These are phyloP conservation scores for Glycine latifolia DNA, from an alignment of 306 rosid species.

Conservation along the genomic window DNA sequence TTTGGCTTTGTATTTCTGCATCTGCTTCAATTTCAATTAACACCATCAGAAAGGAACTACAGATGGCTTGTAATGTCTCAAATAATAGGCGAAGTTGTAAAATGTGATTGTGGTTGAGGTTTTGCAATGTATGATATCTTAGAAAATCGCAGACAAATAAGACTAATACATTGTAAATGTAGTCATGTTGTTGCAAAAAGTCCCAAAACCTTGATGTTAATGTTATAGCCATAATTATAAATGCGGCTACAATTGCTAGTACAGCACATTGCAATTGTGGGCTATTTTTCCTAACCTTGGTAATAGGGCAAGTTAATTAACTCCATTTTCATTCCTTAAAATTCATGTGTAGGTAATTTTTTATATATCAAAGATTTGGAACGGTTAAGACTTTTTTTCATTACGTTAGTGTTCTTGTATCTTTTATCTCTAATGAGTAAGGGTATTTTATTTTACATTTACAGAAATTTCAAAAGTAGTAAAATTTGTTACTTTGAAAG, in stretches of 20 bases:
- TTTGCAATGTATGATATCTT: background rate
- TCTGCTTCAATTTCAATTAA: constrained; percentile 30
- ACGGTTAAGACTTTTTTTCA: background rate
- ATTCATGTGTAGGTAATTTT: background rate
- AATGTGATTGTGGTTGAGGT: background rate
- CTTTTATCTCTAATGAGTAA: background rate
- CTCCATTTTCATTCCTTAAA: background rate
- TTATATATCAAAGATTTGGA: background rate
- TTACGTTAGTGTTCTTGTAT: background rate
- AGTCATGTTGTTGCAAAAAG: background rate
- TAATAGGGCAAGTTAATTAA: background rate
- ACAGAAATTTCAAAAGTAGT: background rate
- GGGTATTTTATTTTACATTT: background rate
- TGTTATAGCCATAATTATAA: background rate
- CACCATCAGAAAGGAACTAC: background rate
- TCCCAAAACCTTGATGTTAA: background rate
- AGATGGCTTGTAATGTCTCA: background rate
- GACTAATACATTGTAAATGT: background rate
- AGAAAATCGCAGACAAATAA: background rate
- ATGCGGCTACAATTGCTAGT: background rate
- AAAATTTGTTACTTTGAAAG: background rate
- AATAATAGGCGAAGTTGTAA: background rate
- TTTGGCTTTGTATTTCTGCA: constrained; percentile 6
- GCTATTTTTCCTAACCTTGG: background rate
- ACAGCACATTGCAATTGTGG: background rate